phyloP scores from a whole-genome alignment of 768 basidiomycete genomes.

The Suillus subaureus region DNA sequence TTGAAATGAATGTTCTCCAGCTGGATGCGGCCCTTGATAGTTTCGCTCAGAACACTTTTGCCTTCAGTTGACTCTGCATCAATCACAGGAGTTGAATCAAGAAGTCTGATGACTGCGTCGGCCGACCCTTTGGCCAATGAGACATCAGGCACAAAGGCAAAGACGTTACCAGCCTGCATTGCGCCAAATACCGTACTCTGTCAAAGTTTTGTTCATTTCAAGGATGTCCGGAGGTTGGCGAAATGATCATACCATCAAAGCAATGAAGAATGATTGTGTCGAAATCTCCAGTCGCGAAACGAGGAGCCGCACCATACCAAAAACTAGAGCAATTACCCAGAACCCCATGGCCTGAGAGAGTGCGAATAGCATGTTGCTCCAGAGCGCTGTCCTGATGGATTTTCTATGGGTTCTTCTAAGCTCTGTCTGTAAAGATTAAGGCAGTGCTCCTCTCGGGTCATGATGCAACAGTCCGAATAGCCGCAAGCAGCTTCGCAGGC shows the following conservation, averaged over 20 bases:
- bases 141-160: constrained; percentile 85
- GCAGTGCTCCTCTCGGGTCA: constrained; percentile 84
- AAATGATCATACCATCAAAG: constrained; percentile 63
- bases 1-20: constrained; percentile 86
- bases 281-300: constrained; percentile 55
- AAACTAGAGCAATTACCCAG: constrained; percentile 81
- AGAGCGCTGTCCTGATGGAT: constrained; percentile 65
- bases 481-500: constrained; percentile 90
- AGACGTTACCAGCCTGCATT: constrained; percentile 86
- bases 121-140: constrained; percentile 82
- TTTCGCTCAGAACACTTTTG: constrained; percentile 46
- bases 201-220: not conserved
- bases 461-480: constrained; percentile 89
- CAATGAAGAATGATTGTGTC: constrained; percentile 77
- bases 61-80: constrained; percentile 77
- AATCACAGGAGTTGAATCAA: constrained; percentile 76
- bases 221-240: not conserved
- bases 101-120: constrained; percentile 68
- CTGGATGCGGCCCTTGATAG: constrained; percentile 62
- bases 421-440: constrained; percentile 62
- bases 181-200: constrained; percentile 76
- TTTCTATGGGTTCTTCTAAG: constrained; percentile 64
- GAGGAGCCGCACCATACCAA: constrained; percentile 74
- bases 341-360: constrained; percentile 76
- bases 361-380: constrained; percentile 67